Evolutionary conservation across 805 yeast species (phyloP).

Genomic region (Clavispora carvajalis): DNA sequence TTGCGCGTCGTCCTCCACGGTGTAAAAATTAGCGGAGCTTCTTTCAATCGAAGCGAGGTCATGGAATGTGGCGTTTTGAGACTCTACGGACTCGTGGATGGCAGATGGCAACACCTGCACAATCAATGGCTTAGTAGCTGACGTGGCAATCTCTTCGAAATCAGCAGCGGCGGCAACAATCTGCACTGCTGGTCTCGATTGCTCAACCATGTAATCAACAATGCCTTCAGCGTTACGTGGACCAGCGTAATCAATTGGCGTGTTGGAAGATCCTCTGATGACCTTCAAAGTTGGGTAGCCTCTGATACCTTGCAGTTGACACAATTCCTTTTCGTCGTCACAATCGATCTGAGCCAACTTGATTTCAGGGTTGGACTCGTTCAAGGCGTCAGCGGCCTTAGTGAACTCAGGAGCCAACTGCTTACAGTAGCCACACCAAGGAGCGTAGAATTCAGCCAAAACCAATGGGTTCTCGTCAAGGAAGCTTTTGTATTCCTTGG

Average conservation of each 20-base stretch:
- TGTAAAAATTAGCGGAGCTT: constrained; percentile 59
- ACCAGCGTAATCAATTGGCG: constrained; percentile 69
- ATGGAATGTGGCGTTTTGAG: constrained; percentile 51
- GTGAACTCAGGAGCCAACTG: constrained; percentile 75
- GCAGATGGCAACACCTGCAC: constrained; percentile 43
- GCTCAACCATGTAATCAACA: constrained; percentile 71
- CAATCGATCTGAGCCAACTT: constrained; percentile 83
- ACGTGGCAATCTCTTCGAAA: constrained; percentile 46
- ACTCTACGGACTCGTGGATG: constrained; percentile 19
- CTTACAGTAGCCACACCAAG: constrained; percentile 99
- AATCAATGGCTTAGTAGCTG: constrained; percentile 48
- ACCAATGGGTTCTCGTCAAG: constrained; percentile 71
- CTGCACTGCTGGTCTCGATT: constrained; percentile 66
- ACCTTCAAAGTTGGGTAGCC: constrained; percentile 87
- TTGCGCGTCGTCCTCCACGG: constrained; percentile 37
- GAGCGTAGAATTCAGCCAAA: constrained; percentile 84
- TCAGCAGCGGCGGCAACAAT: constrained; percentile 39
- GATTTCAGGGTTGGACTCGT: constrained; percentile 48
- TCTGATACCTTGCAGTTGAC: constrained; percentile 59
- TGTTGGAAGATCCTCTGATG: constrained; percentile 45
- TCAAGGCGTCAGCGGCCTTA: constrained; percentile 63
- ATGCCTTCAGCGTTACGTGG: constrained; percentile 80
- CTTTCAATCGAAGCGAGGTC: constrained; percentile 59
- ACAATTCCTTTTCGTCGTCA: constrained; percentile 68
- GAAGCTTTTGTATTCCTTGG: constrained; percentile 60